Percentiles rank a stretch among this genome's conserved stretches.
Conservation (phyloP, 306 rosid genomes). For the Vicia sativa region DNA sequence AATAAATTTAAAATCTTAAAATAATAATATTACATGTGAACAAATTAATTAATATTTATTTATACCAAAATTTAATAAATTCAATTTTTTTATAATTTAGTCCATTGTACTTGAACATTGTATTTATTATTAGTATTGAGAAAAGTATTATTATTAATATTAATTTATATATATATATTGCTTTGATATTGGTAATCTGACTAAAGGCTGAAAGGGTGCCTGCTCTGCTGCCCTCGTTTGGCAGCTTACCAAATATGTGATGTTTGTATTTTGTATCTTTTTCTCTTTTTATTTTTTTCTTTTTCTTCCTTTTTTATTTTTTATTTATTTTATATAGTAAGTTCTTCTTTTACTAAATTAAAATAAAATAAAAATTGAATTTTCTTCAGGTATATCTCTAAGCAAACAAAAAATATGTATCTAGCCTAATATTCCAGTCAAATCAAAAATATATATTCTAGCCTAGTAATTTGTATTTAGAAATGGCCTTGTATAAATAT, state of each 20-base stretch:
- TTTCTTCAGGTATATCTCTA: conserved; percentile 28
- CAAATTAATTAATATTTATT: too few relatives aligned
- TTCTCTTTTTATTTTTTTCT: too few relatives aligned
- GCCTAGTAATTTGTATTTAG: not conserved
- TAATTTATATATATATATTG: conserved; percentile 6
- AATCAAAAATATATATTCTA: not conserved
- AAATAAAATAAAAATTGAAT: not conserved
- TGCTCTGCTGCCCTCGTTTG: conserved; percentile 43
- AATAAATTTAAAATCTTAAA: too few relatives aligned
- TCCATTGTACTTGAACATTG: not conserved
- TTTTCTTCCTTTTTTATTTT: too few relatives aligned
- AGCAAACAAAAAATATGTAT: conserved; percentile 8
- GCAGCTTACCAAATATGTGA: conserved; percentile 52
- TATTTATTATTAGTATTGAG: not conserved
- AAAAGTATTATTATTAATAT: not conserved
- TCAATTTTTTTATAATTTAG: not conserved
- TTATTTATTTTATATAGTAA: not conserved
- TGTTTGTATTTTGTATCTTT: conserved; percentile 4
- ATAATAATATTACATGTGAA: too few relatives aligned
- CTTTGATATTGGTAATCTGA: conserved; percentile 16
- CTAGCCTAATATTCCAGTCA: not conserved
- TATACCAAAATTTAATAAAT: not conserved
- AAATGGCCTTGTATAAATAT: not conserved
- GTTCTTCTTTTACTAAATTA: conserved; percentile 36
- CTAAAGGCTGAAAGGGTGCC: conserved; percentile 31